phyloP scores from a whole-genome alignment of 148 eudicot genomes.

The Euryodendron excelsum region DNA sequence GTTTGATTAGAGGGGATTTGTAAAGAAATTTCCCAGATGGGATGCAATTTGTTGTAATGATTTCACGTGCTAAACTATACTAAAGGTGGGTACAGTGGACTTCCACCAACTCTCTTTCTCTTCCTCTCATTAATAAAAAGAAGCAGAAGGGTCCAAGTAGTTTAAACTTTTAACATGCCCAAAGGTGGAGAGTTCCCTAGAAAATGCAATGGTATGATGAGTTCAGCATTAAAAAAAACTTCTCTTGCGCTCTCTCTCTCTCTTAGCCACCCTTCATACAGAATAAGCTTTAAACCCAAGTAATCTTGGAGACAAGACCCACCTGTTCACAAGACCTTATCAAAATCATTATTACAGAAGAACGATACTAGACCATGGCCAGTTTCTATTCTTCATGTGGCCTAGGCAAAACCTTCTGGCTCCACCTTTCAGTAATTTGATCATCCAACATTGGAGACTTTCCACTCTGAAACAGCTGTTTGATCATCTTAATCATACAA shows the following conservation, averaged over 20 bases:
- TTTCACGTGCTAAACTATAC: not conserved
- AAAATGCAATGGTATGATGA: constrained; percentile 13
- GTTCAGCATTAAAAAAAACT: not conserved
- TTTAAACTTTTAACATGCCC: not conserved
- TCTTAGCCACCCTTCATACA: not conserved
- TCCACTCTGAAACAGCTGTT: not conserved
- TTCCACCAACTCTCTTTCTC: constrained; percentile 9
- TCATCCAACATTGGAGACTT: not conserved
- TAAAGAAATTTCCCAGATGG: not conserved
- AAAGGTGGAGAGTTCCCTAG: constrained; percentile 6
- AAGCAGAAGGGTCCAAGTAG: not conserved
- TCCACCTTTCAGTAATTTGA: too few species aligned
- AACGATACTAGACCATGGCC: too few species aligned
- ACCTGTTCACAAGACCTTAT: constrained; percentile 5
- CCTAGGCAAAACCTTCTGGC: too few species aligned
- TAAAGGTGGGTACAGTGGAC: not conserved
- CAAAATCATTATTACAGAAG: constrained; percentile 14
- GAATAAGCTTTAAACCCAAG: constrained; percentile 9
- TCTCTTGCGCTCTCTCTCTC: too few species aligned
- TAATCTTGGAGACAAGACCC: constrained; percentile 12
- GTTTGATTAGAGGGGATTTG: not conserved
- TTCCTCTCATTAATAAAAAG: not conserved
- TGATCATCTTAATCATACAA: not conserved
- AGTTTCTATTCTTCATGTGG: too few species aligned
- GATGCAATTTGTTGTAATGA: constrained; percentile 13